phyloP scores from a whole-genome alignment of 2,329 filamentous ascomycete species.

The Aspergillus persii region DNA sequence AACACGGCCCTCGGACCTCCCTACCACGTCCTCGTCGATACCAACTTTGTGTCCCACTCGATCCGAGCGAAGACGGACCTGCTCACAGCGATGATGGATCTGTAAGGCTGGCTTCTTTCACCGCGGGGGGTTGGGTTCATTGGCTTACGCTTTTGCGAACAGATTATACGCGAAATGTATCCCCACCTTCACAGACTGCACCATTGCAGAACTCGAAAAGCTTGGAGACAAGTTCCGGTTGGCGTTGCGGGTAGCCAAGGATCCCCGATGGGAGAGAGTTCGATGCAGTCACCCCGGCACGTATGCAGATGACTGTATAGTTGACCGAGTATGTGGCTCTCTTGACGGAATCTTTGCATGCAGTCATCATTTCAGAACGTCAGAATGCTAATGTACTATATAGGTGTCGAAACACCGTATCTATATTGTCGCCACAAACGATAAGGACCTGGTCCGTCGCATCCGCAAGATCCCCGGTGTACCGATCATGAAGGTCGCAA shows the following conservation, averaged over 20 bases:
- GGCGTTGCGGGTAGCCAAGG: constrained; percentile 78
- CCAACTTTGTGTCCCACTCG: constrained; percentile 87
- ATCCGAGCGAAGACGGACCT: constrained; percentile 88
- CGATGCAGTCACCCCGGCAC: constrained; percentile 88
- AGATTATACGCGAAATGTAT: constrained; percentile 85
- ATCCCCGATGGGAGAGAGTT: constrained; percentile 82
- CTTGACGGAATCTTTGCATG: background rate
- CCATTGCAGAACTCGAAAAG: constrained; percentile 84
- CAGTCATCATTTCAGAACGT: background rate
- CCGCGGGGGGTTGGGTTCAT: background rate
- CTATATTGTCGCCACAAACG: constrained; percentile 71
- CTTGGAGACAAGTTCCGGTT: constrained; percentile 85
- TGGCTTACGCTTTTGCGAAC: constrained; percentile 4
- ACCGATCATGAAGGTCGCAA: constrained; percentile 71
- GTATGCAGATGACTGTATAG: constrained; percentile 83
- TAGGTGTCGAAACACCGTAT: constrained; percentile 64
- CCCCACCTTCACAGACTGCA: constrained; percentile 80
- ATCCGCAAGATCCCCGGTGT: constrained; percentile 77
- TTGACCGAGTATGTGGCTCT: constrained; percentile 56
- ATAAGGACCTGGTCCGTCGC: constrained; percentile 75
- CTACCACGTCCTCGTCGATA: constrained; percentile 78
- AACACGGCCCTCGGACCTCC: constrained; percentile 84
- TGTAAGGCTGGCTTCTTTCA: constrained; percentile 12
- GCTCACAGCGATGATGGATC: constrained; percentile 87
- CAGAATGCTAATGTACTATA: background rate